These are phyloP conservation scores for Trichophyton equinum DNA, from an alignment of 2,329 filamentous ascomycete genomes.

Conservation along the genomic window DNA sequence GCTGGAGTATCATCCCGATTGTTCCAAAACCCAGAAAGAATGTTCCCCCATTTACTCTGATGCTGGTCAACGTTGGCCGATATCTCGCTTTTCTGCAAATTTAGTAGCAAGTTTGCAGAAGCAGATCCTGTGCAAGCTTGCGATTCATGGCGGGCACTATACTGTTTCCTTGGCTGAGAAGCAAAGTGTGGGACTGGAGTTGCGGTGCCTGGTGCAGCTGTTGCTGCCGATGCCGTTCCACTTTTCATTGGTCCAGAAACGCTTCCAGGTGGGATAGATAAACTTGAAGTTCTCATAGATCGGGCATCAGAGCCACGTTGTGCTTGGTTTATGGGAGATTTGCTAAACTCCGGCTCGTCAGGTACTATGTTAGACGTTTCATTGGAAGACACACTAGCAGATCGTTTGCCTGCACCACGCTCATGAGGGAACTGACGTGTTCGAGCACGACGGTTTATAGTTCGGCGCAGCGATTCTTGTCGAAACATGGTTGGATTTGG, in stretches of 20 bases:
- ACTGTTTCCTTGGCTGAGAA: slow-evolving; percentile 24
- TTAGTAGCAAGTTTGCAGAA: slow-evolving; percentile 44
- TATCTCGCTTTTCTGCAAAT: slow-evolving; percentile 41
- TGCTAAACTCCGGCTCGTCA: slow-evolving; percentile 23
- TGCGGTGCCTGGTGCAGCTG: slow-evolving; percentile 39
- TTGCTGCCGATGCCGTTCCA: slow-evolving; percentile 40
- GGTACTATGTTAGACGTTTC: slow-evolving; percentile 27
- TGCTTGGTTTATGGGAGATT: slow-evolving; percentile 17
- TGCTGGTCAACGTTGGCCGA: slow-evolving; percentile 38
- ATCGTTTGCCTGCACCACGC: slow-evolving; percentile 24
- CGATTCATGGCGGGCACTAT: slow-evolving; percentile 14
- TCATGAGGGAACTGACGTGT: slow-evolving; percentile 34
- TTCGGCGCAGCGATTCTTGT: slow-evolving; percentile 42
- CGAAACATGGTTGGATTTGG: slow-evolving; percentile 39
- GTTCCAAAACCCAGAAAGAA: slow-evolving; percentile 46
- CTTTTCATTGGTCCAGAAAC: slow-evolving; percentile 28
- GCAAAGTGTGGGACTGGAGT: slow-evolving; percentile 43
- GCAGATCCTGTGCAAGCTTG: slow-evolving; percentile 33
- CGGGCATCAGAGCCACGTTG: slow-evolving; percentile 33
- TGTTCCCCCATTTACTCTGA: slow-evolving; percentile 42
- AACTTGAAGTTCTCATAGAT: slow-evolving; percentile 30
- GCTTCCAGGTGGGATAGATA: slow-evolving; percentile 37
- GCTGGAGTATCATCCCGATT: slow-evolving; percentile 24
- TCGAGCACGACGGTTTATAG: slow-evolving; percentile 40
- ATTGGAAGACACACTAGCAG: slow-evolving; percentile 34